Base-by-base conservation (phyloP, 106 monocot genomes). In the Xerophyta viscosa region DNA sequence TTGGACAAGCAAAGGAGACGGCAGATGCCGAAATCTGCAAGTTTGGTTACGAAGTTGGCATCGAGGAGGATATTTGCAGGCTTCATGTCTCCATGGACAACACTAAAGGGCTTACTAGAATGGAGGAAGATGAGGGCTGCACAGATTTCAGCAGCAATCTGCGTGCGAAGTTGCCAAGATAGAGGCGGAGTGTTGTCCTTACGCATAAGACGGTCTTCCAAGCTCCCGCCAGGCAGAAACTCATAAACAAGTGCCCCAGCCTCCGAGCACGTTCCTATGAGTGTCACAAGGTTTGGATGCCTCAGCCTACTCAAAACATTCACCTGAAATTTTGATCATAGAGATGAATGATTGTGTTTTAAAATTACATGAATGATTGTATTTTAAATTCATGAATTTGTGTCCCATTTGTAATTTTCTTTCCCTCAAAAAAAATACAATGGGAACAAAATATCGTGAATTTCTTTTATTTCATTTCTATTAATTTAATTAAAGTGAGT, bases 231-330 rank as follows among this genome's bases (percentile, higher is more conserved):
- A 5, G 63, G 42, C 2, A 71, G 71, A 27, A 41, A 62, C 26
- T 70, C 70, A 36, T 62, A 70, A 2, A 70, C 37, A 9, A 70
- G 46, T 6, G 62, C 23, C 13, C 33, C 61, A 29, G 60, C 24
- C 29, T 71, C 49, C 24, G 63, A 31, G 50, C 70, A 71, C 20
- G 47, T 46, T 2, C 70, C 70, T 0, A 49, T 19, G 1, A 71
- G 55, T 19, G 8, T 80, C 20, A 80, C 80, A 26, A 80, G 70
- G 61, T 75, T 70, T 33, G 75, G 80, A 29, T 80, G 80, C 47
- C 80, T 60, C 36, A 80, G 65, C 52, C 49, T 80, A 52, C 69
- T 71, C 21, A 80, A 56, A 60, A 80, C 58, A 25, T 57, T 37
- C 26, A 68, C 20, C 62, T 50, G 55, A 19, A 37, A 31, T 27